Evolutionary conservation across 352 stramenopile genomes (phyloP).

Genomic region (Phytophthora capsici): DNA sequence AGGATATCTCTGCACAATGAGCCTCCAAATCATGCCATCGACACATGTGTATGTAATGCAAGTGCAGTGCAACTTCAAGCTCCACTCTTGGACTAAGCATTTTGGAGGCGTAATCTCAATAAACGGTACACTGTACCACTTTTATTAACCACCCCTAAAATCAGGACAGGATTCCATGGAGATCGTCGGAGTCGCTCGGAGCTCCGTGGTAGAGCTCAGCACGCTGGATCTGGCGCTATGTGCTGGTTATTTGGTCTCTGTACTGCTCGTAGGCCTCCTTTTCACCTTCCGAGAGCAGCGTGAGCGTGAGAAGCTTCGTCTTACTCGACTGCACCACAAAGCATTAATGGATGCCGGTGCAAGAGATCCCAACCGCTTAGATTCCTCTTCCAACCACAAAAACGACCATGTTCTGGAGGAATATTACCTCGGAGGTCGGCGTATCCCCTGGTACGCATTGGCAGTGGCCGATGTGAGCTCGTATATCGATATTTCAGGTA

Average conservation of each 20-base stretch:
- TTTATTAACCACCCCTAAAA: not conserved
- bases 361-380: constrained; percentile 21
- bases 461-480: constrained; percentile 81
- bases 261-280: constrained; percentile 68
- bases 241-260: constrained; percentile 60
- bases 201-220: constrained; percentile 38
- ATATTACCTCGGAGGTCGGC: constrained; percentile 75
- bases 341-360: constrained; percentile 26
- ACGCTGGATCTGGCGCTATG: constrained; percentile 65
- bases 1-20: too few relatives aligned
- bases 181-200: constrained; percentile 13
- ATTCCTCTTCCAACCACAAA: constrained; percentile 15
- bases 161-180: constrained; percentile 29
- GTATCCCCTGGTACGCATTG: constrained; percentile 77
- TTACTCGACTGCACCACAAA: constrained; percentile 34
- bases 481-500: constrained; percentile 87
- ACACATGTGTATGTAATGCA: too few relatives aligned
- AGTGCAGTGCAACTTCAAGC: constrained; percentile 13
- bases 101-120: constrained; percentile 15
- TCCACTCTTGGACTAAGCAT: constrained; percentile 21
- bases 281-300: constrained; percentile 71
- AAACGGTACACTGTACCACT: constrained; percentile 24
- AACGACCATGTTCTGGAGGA: constrained; percentile 62
- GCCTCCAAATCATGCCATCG: too few relatives aligned
- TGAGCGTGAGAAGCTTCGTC: constrained; percentile 40